Base-by-base conservation (phyloP, 208 protist species). In the Leishmania gerbilli region DNA sequence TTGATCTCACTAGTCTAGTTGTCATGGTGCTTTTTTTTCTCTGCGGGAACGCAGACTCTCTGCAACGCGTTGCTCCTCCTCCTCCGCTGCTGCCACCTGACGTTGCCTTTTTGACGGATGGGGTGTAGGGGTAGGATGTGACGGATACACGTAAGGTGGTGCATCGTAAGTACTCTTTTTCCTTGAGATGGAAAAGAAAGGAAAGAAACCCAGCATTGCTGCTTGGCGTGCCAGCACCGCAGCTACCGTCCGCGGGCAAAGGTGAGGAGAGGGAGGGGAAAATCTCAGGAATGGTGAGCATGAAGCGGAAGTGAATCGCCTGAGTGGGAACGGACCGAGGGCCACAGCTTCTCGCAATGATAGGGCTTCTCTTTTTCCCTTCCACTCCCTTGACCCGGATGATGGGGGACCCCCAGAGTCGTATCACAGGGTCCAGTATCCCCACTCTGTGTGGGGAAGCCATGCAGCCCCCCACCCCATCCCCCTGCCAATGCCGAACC, bases 81-180 rank as follows among this genome's bases (percentile, higher is more conserved):
- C 42, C 17, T n/a, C 11, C n/a, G 21, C 11, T 8, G 40, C 7
- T 13, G 11, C 69, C 45, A 42, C 65, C 37, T n/a, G 19, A 24
- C 69, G 24, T 6, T n/a, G 42, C 27, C n/a, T 19, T 51, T 11
- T 31, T 2, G 24, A 74, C 24, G 7, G 45, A 51, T 74, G 69
- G 47, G 45, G 45, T 9, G 69, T 21, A 55, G 40, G 40, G 69
- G 69, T 47, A 53, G 31, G 19, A 40, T 27, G 45, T 53, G 45
- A 74, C n/a, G 11, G 40, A 74, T 19, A 71, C 40, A 74, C 45
- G 27, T 65, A 49, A 69, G 62, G n/a, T 72, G 17, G 62, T 53
- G 55, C 47, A 71, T 40, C 34, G 21, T 55, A 34, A 49, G 45
- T 69, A 72, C 34, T 64, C 65, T 27, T 31, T 53, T 31, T 55